These are phyloP conservation scores for Onygenales sp. DNA, from an alignment of 2,329 filamentous ascomycete genomes.

Conservation along the genomic window DNA sequence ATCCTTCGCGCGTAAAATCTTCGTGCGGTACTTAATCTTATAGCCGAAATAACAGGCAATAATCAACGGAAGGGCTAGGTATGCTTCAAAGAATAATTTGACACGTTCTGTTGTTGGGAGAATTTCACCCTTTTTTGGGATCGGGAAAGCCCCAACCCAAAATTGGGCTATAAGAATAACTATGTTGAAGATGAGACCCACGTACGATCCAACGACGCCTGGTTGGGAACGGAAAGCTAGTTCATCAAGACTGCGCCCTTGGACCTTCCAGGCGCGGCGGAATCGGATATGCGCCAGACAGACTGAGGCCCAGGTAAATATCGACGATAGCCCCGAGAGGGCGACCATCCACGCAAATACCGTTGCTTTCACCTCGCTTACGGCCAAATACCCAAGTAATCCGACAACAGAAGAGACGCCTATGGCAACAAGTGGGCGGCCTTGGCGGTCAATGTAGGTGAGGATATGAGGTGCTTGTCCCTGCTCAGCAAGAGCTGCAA, in stretches of 20 bases:
- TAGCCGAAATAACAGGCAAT: conserved; percentile 25
- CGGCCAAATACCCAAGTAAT: conserved; percentile 66
- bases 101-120: conserved; percentile 36
- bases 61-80: conserved; percentile 33
- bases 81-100: conserved; percentile 38
- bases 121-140: conserved; percentile 47
- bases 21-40: conserved; percentile 16
- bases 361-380: conserved; percentile 43
- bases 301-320: conserved; percentile 38
- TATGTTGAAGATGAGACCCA: conserved; percentile 51
- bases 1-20: conserved; percentile 11
- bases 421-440: conserved; percentile 52
- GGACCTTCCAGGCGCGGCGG: conserved; percentile 30
- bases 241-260: conserved; percentile 26
- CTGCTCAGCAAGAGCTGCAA: conserved; percentile 67
- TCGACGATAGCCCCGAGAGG: conserved; percentile 54
- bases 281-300: conserved; percentile 40
- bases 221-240: conserved; percentile 36
- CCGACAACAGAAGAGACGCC: conserved; percentile 64
- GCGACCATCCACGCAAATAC: conserved; percentile 62
- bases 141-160: conserved; percentile 55
- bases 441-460: conserved; percentile 56
- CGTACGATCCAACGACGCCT: conserved; percentile 50
- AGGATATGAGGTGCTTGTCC: conserved; percentile 62
- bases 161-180: conserved; percentile 72